phyloP scores from a whole-genome alignment of 1,284 basidiomycete species.

The Singerocomus rubriflavus region DNA sequence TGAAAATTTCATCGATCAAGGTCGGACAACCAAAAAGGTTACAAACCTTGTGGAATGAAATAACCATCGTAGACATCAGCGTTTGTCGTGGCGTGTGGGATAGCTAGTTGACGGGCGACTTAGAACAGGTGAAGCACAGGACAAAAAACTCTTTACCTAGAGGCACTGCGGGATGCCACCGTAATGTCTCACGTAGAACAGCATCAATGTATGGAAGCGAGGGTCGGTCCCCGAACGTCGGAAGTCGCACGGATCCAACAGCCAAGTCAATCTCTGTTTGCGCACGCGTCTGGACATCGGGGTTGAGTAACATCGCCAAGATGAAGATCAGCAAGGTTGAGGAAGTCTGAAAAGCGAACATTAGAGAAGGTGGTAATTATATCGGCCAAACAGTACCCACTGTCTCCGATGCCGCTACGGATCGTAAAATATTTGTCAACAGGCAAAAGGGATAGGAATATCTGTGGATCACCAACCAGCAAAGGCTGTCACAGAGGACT shows the following conservation, averaged over 20 bases:
- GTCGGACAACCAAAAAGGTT: background rate
- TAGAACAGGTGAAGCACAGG: background rate
- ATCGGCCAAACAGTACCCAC: constrained; percentile 12
- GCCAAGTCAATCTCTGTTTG: constrained; percentile 29
- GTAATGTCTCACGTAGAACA: constrained; percentile 28
- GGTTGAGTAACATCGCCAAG: constrained; percentile 31
- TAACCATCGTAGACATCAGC: constrained; percentile 30
- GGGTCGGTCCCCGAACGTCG: constrained; percentile 29
- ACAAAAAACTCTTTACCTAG: constrained; percentile 13
- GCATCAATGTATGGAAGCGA: constrained; percentile 30
- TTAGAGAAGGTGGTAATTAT: background rate
- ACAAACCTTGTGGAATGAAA: constrained; percentile 32
- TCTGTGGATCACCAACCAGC: constrained; percentile 21
- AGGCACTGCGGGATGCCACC: constrained; percentile 29
- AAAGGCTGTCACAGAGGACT: constrained; percentile 31
- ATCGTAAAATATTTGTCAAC: constrained; percentile 6
- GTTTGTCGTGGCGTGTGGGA: constrained; percentile 28
- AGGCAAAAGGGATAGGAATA: background rate
- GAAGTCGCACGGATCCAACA: constrained; percentile 25
- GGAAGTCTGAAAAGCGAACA: constrained; percentile 20
- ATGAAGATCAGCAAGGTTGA: constrained; percentile 28
- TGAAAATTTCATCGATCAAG: background rate
- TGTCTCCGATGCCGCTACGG: constrained; percentile 30
- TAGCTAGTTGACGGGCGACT: constrained; percentile 14
- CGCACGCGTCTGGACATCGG: constrained; percentile 25